Percentiles rank a stretch among this genome's conserved stretches.
Evolutionary conservation across 345 rosid species (phyloP).

Genomic region (Euphorbia lathyris): DNA sequence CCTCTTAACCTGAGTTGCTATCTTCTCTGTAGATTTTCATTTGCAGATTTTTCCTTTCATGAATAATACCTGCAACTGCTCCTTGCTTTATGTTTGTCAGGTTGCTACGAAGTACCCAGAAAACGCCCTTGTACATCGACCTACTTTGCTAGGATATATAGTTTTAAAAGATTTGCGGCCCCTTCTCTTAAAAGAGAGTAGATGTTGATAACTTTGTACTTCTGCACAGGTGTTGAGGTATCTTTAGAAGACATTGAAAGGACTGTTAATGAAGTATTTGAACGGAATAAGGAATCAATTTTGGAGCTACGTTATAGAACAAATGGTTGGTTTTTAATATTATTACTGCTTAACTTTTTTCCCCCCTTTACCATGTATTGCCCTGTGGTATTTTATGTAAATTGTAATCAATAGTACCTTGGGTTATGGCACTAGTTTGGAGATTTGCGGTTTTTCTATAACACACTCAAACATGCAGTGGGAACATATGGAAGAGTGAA

Average conservation of each 20-base stretch:
- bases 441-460: neutral
- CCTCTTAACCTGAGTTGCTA: neutral
- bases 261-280: conserved; percentile 59
- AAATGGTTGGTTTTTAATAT: conserved; percentile 58
- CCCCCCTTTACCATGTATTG: too few relatives aligned
- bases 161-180: neutral
- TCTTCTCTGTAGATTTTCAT: neutral
- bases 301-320: conserved; percentile 77
- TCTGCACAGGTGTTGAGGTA: conserved; percentile 76
- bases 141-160: conserved; percentile 57
- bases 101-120: conserved; percentile 85
- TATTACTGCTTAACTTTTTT: neutral
- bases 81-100: conserved; percentile 32
- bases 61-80: neutral
- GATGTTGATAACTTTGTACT: conserved; percentile 19
- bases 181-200: conserved; percentile 12
- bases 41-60: neutral
- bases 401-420: too few relatives aligned
- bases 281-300: conserved; percentile 54
- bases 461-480: neutral
- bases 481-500: neutral
- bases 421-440: neutral
- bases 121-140: conserved; percentile 79
- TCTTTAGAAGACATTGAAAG: conserved; percentile 63
- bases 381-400: too few relatives aligned